These are phyloP conservation scores for Inosperma sp. DNA, from an alignment of 768 basidiomycete species.

Conservation along the genomic window DNA sequence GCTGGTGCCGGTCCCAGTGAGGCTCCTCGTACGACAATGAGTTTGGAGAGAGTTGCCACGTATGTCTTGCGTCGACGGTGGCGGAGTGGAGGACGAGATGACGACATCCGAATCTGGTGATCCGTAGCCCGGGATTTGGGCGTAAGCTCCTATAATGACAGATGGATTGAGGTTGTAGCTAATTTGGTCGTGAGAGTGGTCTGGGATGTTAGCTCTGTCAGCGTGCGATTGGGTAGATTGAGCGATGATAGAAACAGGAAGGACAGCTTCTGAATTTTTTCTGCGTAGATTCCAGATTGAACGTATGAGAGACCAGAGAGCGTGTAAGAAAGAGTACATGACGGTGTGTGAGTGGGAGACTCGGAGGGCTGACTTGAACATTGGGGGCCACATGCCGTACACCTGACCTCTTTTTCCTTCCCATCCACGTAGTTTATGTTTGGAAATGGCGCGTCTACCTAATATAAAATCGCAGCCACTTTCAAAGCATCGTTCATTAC, in stretches of 20 bases:
- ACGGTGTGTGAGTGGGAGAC: not conserved
- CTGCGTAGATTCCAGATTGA: conserved; percentile 8
- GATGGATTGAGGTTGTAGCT: too few relatives aligned
- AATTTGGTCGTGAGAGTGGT: too few relatives aligned
- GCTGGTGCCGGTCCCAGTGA: not conserved
- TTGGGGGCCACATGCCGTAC: conserved; percentile 8
- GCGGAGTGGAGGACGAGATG: conserved; percentile 17
- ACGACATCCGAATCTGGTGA: too few relatives aligned
- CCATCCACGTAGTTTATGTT: not conserved
- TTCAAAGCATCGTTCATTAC: conserved; percentile 43
- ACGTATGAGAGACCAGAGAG: not conserved
- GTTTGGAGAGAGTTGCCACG: not conserved
- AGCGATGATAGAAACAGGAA: too few relatives aligned
- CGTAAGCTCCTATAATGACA: too few relatives aligned
- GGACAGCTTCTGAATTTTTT: too few relatives aligned
- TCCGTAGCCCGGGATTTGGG: too few relatives aligned
- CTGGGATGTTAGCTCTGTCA: too few relatives aligned
- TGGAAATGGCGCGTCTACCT: not conserved
- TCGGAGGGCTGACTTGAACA: not conserved
- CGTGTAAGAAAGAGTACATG: too few relatives aligned
- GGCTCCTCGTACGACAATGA: not conserved
- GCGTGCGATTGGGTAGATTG: too few relatives aligned
- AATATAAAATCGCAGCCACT: conserved; percentile 31
- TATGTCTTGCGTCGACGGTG: not conserved
- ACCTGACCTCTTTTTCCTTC: not conserved